A percentile compares a stretch with the other conserved stretches of the same genome.
Evolutionary conservation across 768 basidiomycete species (phyloP).

Genomic region (Psilocybe cubensis): DNA sequence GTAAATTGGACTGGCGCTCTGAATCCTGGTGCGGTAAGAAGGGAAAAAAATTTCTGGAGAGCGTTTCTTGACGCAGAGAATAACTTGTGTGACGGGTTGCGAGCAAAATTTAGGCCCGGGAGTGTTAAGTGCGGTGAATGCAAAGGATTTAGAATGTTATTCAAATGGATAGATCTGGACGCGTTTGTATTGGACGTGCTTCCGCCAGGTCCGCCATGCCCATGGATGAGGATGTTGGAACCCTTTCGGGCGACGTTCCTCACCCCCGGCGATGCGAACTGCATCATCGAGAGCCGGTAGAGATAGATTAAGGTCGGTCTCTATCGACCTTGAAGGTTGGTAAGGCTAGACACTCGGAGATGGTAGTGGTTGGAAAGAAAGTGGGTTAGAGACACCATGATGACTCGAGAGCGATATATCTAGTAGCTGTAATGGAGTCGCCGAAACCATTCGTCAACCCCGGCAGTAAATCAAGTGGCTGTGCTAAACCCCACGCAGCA

Average conservation of each 20-base stretch:
- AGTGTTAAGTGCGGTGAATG: constrained; percentile 8
- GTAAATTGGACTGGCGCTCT: constrained; percentile 32
- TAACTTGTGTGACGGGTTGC: constrained; percentile 44
- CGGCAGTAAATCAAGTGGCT: constrained; percentile 14
- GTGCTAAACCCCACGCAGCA: neutral
- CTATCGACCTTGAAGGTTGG: constrained; percentile 8
- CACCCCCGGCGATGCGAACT: constrained; percentile 48
- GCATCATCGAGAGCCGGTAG: constrained; percentile 37
- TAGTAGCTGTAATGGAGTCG: neutral
- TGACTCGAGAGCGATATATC: neutral
- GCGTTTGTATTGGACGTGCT: constrained; percentile 25
- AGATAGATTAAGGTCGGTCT: constrained; percentile 10
- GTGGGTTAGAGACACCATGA: neutral
- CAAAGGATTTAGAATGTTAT: constrained; percentile 35
- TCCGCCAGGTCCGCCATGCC: constrained; percentile 28
- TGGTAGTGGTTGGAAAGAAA: constrained; percentile 13
- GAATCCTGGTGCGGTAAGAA: constrained; percentile 60
- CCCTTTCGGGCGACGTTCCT: constrained; percentile 45
- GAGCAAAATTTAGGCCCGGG: constrained; percentile 16
- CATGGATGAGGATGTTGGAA: constrained; percentile 33
- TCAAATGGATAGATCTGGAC: constrained; percentile 50
- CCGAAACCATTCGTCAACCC: constrained; percentile 15
- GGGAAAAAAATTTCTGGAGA: constrained; percentile 56
- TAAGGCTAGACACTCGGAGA: neutral
- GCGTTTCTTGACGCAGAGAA: constrained; percentile 58